phyloP scores from a whole-genome alignment of 148 eudicot species.

The Spergularia bocconei region DNA sequence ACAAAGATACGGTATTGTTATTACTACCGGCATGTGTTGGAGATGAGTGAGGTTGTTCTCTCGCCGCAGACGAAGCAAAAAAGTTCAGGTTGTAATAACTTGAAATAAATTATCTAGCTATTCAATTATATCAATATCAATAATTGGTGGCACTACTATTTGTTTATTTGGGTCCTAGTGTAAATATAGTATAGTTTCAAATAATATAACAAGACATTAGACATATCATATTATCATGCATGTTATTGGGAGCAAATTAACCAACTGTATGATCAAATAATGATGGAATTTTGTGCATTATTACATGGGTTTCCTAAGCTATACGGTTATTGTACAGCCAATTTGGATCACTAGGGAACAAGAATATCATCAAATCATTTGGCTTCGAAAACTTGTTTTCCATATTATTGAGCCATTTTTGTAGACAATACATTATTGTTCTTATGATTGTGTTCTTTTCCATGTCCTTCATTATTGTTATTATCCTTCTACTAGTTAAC shows the following conservation, averaged over 20 bases:
- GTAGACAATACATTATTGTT: conserved; percentile 20
- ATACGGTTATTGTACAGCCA: conserved; percentile 27
- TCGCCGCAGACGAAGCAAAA: too few species aligned
- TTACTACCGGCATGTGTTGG: background rate
- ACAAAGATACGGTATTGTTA: background rate
- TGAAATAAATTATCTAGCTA: too few species aligned
- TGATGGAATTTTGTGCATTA: conserved; percentile 3
- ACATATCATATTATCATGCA: background rate
- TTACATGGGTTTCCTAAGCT: conserved; percentile 13
- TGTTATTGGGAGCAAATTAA: background rate
- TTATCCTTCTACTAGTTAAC: background rate
- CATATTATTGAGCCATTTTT: conserved; percentile 9
- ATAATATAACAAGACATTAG: background rate
- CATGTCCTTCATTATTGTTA: background rate
- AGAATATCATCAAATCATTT: conserved; percentile 26
- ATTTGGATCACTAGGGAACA: conserved; percentile 31
- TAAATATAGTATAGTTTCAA: background rate
- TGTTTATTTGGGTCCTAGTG: background rate
- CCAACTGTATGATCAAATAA: conserved; percentile 9
- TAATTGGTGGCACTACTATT: too few species aligned
- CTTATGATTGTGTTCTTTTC: background rate
- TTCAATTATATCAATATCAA: too few species aligned
- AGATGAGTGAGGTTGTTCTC: background rate
- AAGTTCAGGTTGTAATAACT: background rate
- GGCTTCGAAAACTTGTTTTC: conserved; percentile 6